phyloP scores from a whole-genome alignment of 306 rosid genomes.

The Pyrus bretschneideri region DNA sequence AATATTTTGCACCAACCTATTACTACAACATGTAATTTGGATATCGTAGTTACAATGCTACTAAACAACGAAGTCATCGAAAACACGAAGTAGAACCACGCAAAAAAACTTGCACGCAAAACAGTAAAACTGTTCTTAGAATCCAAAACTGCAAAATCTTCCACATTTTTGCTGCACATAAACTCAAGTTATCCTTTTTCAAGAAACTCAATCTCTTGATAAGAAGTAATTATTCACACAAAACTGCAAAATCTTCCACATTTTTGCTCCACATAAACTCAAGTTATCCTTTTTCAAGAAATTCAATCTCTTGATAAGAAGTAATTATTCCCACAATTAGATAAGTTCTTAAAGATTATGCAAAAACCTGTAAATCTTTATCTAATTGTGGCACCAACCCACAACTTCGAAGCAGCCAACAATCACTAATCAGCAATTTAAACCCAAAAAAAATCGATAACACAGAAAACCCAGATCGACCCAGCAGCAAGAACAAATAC shows the following conservation, averaged over 20 bases:
- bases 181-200: too few relatives aligned
- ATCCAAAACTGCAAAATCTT: too few relatives aligned
- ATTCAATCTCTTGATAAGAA: neutral
- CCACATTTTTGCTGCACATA: neutral
- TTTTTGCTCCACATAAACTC: neutral
- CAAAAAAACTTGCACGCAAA: neutral
- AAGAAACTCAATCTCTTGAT: neutral
- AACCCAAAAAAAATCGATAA: neutral
- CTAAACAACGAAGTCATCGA: neutral
- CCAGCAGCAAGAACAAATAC: slow-evolving; percentile 3
- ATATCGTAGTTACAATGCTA: neutral
- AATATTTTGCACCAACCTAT: neutral
- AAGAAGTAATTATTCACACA: too few relatives aligned
- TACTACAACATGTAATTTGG: neutral
- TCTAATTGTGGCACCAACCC: slow-evolving; percentile 8
- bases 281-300: neutral
- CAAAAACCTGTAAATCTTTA: neutral
- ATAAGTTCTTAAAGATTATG: neutral
- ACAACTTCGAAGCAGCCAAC: neutral
- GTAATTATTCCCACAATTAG: neutral
- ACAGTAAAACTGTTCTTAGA: neutral
- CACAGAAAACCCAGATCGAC: slow-evolving; percentile 33
- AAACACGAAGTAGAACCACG: neutral
- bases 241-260: neutral
- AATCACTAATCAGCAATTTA: neutral